Conservation (phyloP, 495 filamentous ascomycete genomes). For the Alectoria sarmentosa region DNA sequence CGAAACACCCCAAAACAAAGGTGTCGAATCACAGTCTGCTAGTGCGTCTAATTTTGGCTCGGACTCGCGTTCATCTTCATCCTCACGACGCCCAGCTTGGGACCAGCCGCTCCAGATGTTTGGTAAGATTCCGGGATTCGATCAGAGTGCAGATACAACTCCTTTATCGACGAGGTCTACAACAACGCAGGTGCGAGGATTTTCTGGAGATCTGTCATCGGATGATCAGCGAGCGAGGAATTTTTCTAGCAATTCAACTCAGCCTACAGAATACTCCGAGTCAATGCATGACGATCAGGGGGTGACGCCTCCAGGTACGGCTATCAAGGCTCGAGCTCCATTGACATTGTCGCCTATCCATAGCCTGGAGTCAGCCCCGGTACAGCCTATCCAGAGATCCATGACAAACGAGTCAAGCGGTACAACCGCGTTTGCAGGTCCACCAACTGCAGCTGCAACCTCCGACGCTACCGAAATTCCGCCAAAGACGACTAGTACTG, state of each 20-base stretch:
- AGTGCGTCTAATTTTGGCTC: slow-evolving; percentile 16
- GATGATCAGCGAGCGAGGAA: slow-evolving; percentile 8
- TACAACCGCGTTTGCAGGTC: background rate
- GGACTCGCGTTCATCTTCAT: slow-evolving; percentile 19
- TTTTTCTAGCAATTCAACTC: background rate
- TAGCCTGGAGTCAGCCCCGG: slow-evolving; percentile 38
- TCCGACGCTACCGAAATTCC: slow-evolving; percentile 6
- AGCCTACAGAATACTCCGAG: slow-evolving; percentile 8
- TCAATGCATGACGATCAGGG: slow-evolving; percentile 5
- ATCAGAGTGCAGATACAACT: slow-evolving; percentile 22
- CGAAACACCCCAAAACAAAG: slow-evolving; percentile 18
- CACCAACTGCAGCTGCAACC: background rate
- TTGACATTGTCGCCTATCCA: slow-evolving; percentile 36
- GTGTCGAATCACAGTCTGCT: background rate
- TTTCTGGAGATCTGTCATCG: slow-evolving; percentile 9
- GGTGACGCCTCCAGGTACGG: slow-evolving; percentile 13
- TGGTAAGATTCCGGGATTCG: slow-evolving; percentile 26
- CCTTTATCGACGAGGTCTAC: slow-evolving; percentile 24
- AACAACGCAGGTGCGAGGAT: slow-evolving; percentile 13
- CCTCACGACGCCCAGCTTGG: slow-evolving; percentile 25
- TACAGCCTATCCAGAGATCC: slow-evolving; percentile 22
- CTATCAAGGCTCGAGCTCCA: background rate
- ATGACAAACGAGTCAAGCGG: background rate
- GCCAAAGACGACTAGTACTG: slow-evolving; percentile 9
- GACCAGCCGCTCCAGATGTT: slow-evolving; percentile 28